Percentiles rank a stretch among this genome's conserved stretches.
phyloP scores from a whole-genome alignment of 345 rosid species.

The Streptanthus diversifolius region DNA sequence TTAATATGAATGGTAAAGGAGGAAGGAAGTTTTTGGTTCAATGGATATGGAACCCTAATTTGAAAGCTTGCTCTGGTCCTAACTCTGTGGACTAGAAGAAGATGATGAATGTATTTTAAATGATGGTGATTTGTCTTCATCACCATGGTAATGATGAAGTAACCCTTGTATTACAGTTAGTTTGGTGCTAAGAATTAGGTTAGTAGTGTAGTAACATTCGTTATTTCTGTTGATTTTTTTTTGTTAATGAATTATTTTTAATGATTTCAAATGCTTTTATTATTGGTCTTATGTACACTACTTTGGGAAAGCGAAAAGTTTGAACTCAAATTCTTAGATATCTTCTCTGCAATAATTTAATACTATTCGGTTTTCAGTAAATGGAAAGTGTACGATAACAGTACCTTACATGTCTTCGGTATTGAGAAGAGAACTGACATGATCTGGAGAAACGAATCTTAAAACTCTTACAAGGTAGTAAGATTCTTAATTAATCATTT shows the following conservation, averaged over 20 bases:
- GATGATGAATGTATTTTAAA: background rate
- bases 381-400: slow-evolving; percentile 16
- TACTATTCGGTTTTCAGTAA: slow-evolving; percentile 10
- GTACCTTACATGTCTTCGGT: background rate
- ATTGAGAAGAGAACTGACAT: background rate
- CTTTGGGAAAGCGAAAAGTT: slow-evolving; percentile 16
- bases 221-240: background rate
- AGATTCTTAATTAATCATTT: slow-evolving; percentile 7
- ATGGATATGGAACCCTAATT: slow-evolving; percentile 84
- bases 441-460: slow-evolving; percentile 1
- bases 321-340: slow-evolving; percentile 26
- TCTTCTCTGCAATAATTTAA: slow-evolving; percentile 5
- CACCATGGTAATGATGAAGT: background rate
- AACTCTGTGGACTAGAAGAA: slow-evolving; percentile 55
- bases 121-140: slow-evolving; percentile 20
- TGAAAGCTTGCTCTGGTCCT: slow-evolving; percentile 83
- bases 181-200: background rate
- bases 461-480: slow-evolving; percentile 6
- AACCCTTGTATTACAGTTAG: background rate
- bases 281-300: background rate
- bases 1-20: slow-evolving; percentile 65
- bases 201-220: slow-evolving; percentile 26
- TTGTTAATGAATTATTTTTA: background rate
- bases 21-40: slow-evolving; percentile 80
- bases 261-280: background rate